Evolutionary conservation across 148 eudicot genomes (phyloP), one percentile per base, ranked within the genome.

Genomic region (Euryodendron excelsum): DNA sequence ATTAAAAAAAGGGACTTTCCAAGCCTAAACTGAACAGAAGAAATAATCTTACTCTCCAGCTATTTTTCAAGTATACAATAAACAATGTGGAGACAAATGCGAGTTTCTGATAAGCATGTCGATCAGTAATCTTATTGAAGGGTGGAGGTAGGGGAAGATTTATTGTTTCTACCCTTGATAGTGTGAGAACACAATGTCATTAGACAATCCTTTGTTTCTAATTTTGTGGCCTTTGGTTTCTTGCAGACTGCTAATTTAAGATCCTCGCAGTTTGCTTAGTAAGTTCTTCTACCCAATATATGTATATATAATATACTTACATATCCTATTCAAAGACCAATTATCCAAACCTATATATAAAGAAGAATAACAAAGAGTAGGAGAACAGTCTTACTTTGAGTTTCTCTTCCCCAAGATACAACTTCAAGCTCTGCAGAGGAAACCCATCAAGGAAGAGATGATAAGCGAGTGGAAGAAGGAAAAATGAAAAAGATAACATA

Each of bases 331-430:
- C 9, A 48, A 33, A 31, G 41, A 69, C 27, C 18, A 61, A 63
- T 37, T 11, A 45, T 30, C 70, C 17, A 30, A 17, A 63, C 30
- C 5, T 11, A 63, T 41, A 21, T 4, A 34, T 44, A 25, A 69
- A 48, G 9, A 72, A 50, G 25, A 48, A 34, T 72, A 30, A 36
- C 27, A 45, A 50, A 10, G 18, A 82, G 28, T 2, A 45, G 20
- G 71, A 48, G 27, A 79, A 74, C 8, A 55, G 34, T 75, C 81
- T 80, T 80, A 93, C 99, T 93, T 91, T 93, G 74, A 96, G 94
- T 84, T 90, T 88, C 14, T 93, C 97, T 7, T 96, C 99, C 74
- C 98, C 99, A 64, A 96, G 88, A 83, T 52, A 87, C 34, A 84
- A 53, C 83, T 88, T 96, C 92, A 93, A 85, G 87, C 99, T 96